Percentiles rank a stretch among this genome's conserved stretches.
Evolutionary conservation across 139 green algal genomes (phyloP).

Genomic region (Coelastrella sp.): DNA sequence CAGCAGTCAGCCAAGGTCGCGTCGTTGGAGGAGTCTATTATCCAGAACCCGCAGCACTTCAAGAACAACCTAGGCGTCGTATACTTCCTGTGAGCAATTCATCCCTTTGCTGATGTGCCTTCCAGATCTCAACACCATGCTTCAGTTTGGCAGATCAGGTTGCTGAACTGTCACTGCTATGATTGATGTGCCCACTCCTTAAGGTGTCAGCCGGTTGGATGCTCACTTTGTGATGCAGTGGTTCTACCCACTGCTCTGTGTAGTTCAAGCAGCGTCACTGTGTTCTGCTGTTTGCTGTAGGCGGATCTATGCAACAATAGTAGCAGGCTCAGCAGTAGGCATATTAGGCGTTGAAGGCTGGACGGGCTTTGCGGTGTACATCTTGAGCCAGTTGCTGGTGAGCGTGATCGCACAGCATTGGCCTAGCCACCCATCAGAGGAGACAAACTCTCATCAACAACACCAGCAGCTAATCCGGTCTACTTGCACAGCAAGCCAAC

Average conservation of each 20-base stretch:
- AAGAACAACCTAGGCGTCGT: slow-evolving; percentile 63
- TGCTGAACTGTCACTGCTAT: not conserved
- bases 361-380: slow-evolving; percentile 62
- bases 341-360: slow-evolving; percentile 65
- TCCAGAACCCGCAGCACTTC: slow-evolving; percentile 48
- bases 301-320: slow-evolving; percentile 61
- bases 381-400: slow-evolving; percentile 63
- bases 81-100: slow-evolving; percentile 62
- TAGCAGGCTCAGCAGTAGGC: slow-evolving; percentile 62
- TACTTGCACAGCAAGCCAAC: no score
- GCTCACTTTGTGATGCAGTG: no score
- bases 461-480: no score
- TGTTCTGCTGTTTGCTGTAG: slow-evolving; percentile 44
- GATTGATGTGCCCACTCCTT: no score
- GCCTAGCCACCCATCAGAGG: no score
- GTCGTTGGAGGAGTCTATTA: not conserved
- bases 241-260: no score
- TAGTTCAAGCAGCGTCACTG: no score
- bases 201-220: no score
- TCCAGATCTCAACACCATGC: not conserved
- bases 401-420: no score
- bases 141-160: no score
- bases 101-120: not conserved
- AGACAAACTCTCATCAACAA: no score
- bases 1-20: not conserved